Conservation (phyloP, 768 basidiomycete species). For the Pleurotus citrinopileatus region DNA sequence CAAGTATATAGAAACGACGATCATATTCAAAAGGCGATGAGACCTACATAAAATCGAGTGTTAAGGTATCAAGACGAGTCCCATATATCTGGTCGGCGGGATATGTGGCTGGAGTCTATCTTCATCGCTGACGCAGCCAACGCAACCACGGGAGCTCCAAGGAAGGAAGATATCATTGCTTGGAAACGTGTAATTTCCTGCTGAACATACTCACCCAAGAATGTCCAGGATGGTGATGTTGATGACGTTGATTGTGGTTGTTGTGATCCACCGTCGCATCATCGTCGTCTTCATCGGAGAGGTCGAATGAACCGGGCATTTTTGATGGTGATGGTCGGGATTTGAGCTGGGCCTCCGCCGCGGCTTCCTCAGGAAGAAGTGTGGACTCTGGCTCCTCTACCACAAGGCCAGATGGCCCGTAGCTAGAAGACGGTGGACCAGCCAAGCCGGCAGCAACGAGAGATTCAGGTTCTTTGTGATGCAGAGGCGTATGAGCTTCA, state of each 20-base stretch:
- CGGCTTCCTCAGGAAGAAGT: conserved; percentile 5
- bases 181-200: conserved; percentile 18
- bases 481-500: not conserved
- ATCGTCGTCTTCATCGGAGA: conserved; percentile 14
- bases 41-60: too few species aligned
- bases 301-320: conserved; percentile 56
- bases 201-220: conserved; percentile 29
- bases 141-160: not conserved
- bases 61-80: not conserved
- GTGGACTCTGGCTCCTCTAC: not conserved
- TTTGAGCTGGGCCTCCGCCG: conserved; percentile 19
- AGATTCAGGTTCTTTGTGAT: conserved; percentile 22
- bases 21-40: too few species aligned
- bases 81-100: not conserved
- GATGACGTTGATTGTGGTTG: conserved; percentile 9
- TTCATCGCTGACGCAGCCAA: not conserved
- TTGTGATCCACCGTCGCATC: not conserved
- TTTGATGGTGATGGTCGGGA: conserved; percentile 19
- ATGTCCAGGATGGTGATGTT: conserved; percentile 3
- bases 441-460: conserved; percentile 2
- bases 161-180: not conserved
- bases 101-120: not conserved
- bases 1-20: not conserved
- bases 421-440: not conserved
- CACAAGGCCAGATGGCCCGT: not conserved